Base-by-base conservation (phyloP, 2,329 filamentous ascomycete genomes). In the Exophiala calicioides region DNA sequence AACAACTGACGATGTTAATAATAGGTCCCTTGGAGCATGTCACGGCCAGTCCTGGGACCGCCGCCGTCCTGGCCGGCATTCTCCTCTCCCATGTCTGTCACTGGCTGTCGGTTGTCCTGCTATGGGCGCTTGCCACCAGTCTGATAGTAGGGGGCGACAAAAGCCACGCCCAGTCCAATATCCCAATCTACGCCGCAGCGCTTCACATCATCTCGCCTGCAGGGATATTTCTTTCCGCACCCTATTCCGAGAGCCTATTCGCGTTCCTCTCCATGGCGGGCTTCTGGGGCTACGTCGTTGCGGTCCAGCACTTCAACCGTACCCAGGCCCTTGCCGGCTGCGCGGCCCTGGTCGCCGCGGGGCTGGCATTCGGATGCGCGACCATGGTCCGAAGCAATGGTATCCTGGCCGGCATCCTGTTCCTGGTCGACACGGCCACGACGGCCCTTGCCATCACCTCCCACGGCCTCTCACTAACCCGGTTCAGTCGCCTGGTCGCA, bases 161-260 rank as follows among this genome's bases (percentile, higher is more conserved):
- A n/a, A 64, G 57, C n/a, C 31, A 55, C 15, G 53, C 64, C 44
- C 44, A 40, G n/a, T 65, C 53, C 53, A 72, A 64, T n/a, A 65
- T 85, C 30, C 78, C 88, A 2, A 82, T 91, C 52, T 63, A 86
- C 16, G 77, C 88, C 6, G 81, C 88, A 3, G 70, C 79, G 12
- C 72, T 97, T 37, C 89, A 97, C 65, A 78, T 95, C 44, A 62
- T 97, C 37, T 93, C 88, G 0, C 91, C 93, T 0, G 93, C 87
- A 0, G 91, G 91, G 1, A 69, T 96, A 2, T 97, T 98, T 63
- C 78, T 98, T 13, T 90, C 86, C 0, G 85, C 90, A 0, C 89
- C 91, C 0, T 95, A 93, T 65, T 78, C 82, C 7, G 93, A 98
- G 70, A 82, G 86, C 53, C 66, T 84, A 0, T 96, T 90, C 66